phyloP scores from a whole-genome alignment of 768 basidiomycete genomes.

The Cystofilobasidium capitatum region DNA sequence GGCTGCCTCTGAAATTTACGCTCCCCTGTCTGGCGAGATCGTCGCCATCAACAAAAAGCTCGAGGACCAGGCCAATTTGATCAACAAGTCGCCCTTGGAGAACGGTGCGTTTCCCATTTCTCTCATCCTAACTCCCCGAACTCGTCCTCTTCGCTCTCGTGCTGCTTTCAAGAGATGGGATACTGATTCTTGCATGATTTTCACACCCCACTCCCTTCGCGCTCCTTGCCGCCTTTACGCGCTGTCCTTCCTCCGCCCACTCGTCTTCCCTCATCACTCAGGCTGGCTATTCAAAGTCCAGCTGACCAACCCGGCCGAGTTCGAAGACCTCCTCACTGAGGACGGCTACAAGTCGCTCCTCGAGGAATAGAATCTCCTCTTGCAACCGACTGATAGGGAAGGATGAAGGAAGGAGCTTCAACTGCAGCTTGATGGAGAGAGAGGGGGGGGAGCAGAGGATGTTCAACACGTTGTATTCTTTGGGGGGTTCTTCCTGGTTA shows the following conservation, averaged over 20 bases:
- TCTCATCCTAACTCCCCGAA: too few relatives aligned
- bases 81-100: slow-evolving; percentile 80
- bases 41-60: slow-evolving; percentile 68
- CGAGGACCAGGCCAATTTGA: slow-evolving; percentile 56
- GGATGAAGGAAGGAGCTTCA: too few relatives aligned
- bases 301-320: slow-evolving; percentile 66
- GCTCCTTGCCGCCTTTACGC: background rate
- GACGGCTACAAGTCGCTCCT: slow-evolving; percentile 56
- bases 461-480: too few relatives aligned
- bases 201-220: background rate
- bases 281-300: slow-evolving; percentile 96
- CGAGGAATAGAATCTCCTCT: background rate
- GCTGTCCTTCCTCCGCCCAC: background rate
- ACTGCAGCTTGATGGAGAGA: too few relatives aligned
- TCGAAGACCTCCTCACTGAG: slow-evolving; percentile 61
- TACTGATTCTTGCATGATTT: background rate
- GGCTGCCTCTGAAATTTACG: slow-evolving; percentile 92
- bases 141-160: background rate
- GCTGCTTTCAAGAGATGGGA: background rate
- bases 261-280: slow-evolving; percentile 36
- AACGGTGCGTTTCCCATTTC: slow-evolving; percentile 72
- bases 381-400: too few relatives aligned
- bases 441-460: too few relatives aligned
- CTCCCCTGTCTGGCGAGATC: slow-evolving; percentile 79
- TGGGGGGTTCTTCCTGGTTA: too few relatives aligned